Evolutionary conservation across 768 basidiomycete species (phyloP), one percentile per base, ranked within the genome.

Genomic region (Mycena sanguinolenta): DNA sequence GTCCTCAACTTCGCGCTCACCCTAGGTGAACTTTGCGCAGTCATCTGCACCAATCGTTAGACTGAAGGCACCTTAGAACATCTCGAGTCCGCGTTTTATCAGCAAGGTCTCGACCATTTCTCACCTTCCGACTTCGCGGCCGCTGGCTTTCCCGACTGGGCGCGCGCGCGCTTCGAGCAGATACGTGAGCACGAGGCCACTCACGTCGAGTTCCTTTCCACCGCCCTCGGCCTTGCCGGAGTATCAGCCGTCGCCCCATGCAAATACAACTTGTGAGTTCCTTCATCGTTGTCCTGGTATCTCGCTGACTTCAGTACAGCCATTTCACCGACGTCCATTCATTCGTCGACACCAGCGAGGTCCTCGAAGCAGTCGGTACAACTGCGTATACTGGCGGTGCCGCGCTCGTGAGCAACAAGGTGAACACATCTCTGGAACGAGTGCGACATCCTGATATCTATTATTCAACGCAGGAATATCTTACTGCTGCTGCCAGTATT

Each of bases 361-460:
- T 85, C 63, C 77, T 91, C 46, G 89, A 91, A 80, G 82, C 84
- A 34, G 86, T 92, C 50, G 84, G 83, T 14, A 82, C 85, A 5
- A 84, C 87, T 9, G 89, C 90, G 8, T 92, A 90, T 75, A 83
- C 87, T 65, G 92, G 92, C 19, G 86, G 87, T 1, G 80, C 87
- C 2, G 80, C 82, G 21, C 81, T 79, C 70, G 77, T 89, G 64
- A 50, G 74, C 25, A 76, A 81, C 58, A 62, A 73, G 30, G 76
- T 77, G 61, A 28, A 32, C 32, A 12, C 34, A 2, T 3, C 12
- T 50, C 25, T 12, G 23, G 8, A 12, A 4, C 30, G 30, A 53
- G 2, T 53, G 27, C 2, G 16, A 30, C 16, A 21, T n/a, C 19
- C 16, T 55, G 16, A 34, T n/a, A n/a, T n/a, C 2, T 19, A 14